phyloP scores from a whole-genome alignment of 768 basidiomycete species.

The Galerina marginata region DNA sequence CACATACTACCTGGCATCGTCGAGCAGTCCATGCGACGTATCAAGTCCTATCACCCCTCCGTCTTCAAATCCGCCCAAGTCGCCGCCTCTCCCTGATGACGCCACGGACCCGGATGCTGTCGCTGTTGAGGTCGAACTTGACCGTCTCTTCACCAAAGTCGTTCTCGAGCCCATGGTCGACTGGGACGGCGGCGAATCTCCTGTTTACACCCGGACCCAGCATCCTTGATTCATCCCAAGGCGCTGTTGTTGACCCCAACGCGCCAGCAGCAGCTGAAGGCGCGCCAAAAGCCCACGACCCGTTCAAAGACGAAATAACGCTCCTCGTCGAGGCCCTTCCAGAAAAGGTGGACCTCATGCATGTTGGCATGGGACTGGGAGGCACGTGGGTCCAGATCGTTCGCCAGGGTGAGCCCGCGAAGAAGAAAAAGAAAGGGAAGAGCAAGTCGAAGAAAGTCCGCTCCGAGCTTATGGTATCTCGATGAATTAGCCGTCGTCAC shows the following conservation, averaged over 20 bases:
- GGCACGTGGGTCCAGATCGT: conserved; percentile 75
- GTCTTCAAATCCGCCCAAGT: conserved; percentile 28
- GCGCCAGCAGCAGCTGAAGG: conserved; percentile 35
- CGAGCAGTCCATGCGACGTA: conserved; percentile 65
- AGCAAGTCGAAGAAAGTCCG: conserved; percentile 38
- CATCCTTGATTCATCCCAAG: conserved; percentile 41
- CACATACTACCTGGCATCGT: conserved; percentile 70
- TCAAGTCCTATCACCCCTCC: conserved; percentile 54
- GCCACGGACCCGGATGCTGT: conserved; percentile 24
- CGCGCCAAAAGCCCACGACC: conserved; percentile 48
- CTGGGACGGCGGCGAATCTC: conserved; percentile 45
- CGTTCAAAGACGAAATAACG: conserved; percentile 61
- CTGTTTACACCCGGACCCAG: conserved; percentile 39
- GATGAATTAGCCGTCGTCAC: conserved; percentile 44
- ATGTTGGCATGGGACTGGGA: conserved; percentile 62
- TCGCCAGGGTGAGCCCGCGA: conserved; percentile 37
- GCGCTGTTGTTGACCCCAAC: conserved; percentile 37
- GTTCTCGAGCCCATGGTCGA: conserved; percentile 47
- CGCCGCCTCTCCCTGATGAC: conserved; percentile 26
- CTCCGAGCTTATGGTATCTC: conserved; percentile 46
- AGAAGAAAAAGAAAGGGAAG: conserved; percentile 43
- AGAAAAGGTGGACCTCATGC: conserved; percentile 44
- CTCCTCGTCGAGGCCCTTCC: conserved; percentile 54
- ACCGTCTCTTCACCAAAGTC: conserved; percentile 38
- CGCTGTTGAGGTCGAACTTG: conserved; percentile 46